Conservation (phyloP, 1,284 basidiomycete species). For the Cystobasidium slooffiae region DNA sequence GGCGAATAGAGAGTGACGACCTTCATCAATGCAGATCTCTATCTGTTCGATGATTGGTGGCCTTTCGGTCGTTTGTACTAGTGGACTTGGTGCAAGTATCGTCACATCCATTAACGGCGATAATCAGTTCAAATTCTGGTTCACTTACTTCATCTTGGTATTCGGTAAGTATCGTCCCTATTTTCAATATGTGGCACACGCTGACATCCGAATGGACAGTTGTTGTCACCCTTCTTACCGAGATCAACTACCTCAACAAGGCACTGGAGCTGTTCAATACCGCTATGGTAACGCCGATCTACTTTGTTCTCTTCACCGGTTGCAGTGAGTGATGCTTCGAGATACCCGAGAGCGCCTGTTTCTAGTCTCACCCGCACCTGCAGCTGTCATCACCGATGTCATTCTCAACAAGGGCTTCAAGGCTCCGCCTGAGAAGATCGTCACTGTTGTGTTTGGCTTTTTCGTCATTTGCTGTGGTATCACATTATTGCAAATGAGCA, state of each 20-base stretch:
- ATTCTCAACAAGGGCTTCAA: conserved; percentile 90
- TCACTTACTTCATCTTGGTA: conserved; percentile 71
- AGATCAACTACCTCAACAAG: conserved; percentile 95
- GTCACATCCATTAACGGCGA: conserved; percentile 81
- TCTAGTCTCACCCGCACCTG: neutral
- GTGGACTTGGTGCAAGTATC: conserved; percentile 89
- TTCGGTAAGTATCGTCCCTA: conserved; percentile 24
- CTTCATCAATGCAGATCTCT: conserved; percentile 61
- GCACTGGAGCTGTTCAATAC: conserved; percentile 92
- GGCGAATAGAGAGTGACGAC: neutral
- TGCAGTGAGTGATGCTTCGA: conserved; percentile 45
- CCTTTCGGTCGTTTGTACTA: conserved; percentile 92
- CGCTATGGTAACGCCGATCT: conserved; percentile 88
- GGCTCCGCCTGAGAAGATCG: conserved; percentile 72
- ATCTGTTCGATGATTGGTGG: conserved; percentile 97
- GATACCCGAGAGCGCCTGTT: neutral
- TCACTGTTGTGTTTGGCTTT: conserved; percentile 89
- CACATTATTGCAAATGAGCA: conserved; percentile 93
- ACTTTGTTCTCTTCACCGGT: conserved; percentile 73
- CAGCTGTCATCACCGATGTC: conserved; percentile 57
- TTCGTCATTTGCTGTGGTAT: conserved; percentile 71
- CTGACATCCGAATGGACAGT: conserved; percentile 2
- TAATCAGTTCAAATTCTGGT: conserved; percentile 78
- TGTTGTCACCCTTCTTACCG: conserved; percentile 65
- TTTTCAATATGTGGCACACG: neutral